Conservation (phyloP, 139 green algal genomes). For the Micractinium conductrix region DNA sequence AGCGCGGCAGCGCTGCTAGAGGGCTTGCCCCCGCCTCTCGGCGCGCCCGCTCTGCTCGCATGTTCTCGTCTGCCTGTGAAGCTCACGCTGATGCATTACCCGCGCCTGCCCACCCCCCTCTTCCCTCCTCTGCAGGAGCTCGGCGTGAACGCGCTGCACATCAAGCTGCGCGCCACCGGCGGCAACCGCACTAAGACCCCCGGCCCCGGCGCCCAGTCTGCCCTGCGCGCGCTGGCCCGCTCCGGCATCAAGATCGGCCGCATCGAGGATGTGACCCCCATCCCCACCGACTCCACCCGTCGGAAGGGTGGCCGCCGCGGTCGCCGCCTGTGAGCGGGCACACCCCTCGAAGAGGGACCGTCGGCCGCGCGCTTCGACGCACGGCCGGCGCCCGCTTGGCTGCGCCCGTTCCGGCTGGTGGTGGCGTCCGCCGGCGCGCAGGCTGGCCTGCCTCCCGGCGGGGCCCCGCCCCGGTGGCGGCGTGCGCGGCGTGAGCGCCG, state of each 20-base stretch:
- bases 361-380: neutral
- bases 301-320: slow-evolving; percentile 97
- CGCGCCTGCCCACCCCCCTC: neutral
- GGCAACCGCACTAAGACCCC: slow-evolving; percentile 99
- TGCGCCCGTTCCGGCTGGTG: neutral
- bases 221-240: slow-evolving; percentile 96
- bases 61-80: too few species aligned
- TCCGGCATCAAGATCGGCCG: slow-evolving; percentile 99
- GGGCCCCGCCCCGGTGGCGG: too few species aligned
- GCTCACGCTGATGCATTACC: neutral
- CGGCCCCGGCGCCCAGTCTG: slow-evolving; percentile 96
- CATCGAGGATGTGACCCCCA: slow-evolving; percentile 99
- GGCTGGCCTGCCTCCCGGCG: neutral
- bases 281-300: slow-evolving; percentile 96
- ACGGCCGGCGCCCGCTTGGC: neutral
- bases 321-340: slow-evolving; percentile 82
- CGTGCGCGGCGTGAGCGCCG: neutral
- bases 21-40: too few species aligned
- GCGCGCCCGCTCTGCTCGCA: too few species aligned
- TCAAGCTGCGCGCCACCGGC: slow-evolving; percentile 98
- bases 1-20: too few species aligned
- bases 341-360: neutral
- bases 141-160: slow-evolving; percentile 97
- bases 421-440: neutral
- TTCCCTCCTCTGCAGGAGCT: slow-evolving; percentile 86